A percentile compares a stretch with the other conserved stretches of the same genome.
phyloP scores from a whole-genome alignment of 176 grass and related monocot genomes.

The Eleusine coracana region DNA sequence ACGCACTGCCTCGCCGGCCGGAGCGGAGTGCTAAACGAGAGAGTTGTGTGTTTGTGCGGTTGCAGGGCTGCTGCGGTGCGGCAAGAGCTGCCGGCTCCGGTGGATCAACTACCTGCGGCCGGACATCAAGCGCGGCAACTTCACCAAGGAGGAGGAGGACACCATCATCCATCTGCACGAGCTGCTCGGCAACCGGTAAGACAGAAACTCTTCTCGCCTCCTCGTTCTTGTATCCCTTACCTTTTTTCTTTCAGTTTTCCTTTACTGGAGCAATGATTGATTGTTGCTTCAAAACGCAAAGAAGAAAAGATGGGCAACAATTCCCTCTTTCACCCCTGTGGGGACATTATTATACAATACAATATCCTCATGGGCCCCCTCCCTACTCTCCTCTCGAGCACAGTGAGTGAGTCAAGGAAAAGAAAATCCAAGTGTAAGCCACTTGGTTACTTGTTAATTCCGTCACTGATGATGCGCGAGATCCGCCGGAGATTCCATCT shows the following conservation, averaged over 20 bases:
- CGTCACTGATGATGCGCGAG: slow-evolving; percentile 45
- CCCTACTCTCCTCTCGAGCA: not conserved
- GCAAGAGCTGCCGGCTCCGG: slow-evolving; percentile 90
- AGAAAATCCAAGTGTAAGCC: slow-evolving; percentile 22
- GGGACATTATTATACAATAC: slow-evolving; percentile 6
- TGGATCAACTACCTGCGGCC: slow-evolving; percentile 94
- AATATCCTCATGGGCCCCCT: slow-evolving; percentile 36
- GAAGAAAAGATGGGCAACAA: not conserved
- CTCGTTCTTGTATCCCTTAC: not conserved
- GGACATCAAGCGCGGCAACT: slow-evolving; percentile 91
- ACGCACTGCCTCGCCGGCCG: not conserved
- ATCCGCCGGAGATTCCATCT: slow-evolving; percentile 52
- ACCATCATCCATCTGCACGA: slow-evolving; percentile 73
- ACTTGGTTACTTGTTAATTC: slow-evolving; percentile 40
- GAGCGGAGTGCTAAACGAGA: not conserved
- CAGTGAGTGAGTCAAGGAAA: slow-evolving; percentile 1
- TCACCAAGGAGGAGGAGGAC: slow-evolving; percentile 78
- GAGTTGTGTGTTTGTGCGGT: no score
- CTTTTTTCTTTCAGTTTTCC: not conserved
- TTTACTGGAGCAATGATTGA: slow-evolving; percentile 28
- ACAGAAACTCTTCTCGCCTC: no score
- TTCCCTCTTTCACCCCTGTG: not conserved
- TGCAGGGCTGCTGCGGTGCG: slow-evolving; percentile 72
- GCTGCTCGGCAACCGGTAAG: slow-evolving; percentile 79
- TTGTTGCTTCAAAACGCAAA: slow-evolving; percentile 30